phyloP scores from a whole-genome alignment of 2,329 filamentous ascomycete species.

The Aphanocladium album region DNA sequence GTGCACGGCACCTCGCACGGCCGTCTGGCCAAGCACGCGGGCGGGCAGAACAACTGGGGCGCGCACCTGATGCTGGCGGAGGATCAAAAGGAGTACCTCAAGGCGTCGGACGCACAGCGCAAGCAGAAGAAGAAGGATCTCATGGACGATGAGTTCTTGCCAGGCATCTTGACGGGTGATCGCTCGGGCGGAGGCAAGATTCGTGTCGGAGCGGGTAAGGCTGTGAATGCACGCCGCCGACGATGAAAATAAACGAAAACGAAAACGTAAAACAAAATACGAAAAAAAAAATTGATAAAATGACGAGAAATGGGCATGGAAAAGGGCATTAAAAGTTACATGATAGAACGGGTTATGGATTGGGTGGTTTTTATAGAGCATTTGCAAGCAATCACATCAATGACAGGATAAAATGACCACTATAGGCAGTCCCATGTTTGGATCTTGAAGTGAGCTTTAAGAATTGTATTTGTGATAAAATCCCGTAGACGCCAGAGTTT shows the following conservation, averaged over 20 bases:
- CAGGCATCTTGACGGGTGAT: constrained; percentile 76
- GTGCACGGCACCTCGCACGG: constrained; percentile 75
- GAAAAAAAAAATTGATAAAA: too few species aligned
- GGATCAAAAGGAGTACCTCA: constrained; percentile 89
- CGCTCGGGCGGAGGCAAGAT: constrained; percentile 61
- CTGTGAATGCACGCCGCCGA: constrained; percentile 70
- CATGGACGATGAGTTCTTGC: constrained; percentile 94
- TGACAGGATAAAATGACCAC: background rate
- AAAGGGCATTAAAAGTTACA: background rate
- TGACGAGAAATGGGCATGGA: background rate
- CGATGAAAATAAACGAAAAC: background rate
- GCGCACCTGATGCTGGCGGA: constrained; percentile 78
- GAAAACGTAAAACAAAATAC: background rate
- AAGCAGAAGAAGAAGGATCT: constrained; percentile 70
- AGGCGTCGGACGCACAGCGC: constrained; percentile 57
- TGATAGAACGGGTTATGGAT: background rate
- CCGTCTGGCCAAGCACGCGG: constrained; percentile 61
- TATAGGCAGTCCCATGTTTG: too few species aligned
- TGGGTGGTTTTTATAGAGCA: constrained; percentile 1
- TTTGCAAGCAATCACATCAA: background rate
- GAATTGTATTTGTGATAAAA: background rate
- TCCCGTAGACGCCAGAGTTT: background rate
- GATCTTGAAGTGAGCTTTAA: background rate
- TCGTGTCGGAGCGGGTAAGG: constrained; percentile 78
- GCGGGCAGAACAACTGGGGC: constrained; percentile 86